Evolutionary conservation across 2,329 filamentous ascomycete genomes (phyloP), one percentile per base, ranked within the genome.

Genomic region (Ustulina deusta): DNA sequence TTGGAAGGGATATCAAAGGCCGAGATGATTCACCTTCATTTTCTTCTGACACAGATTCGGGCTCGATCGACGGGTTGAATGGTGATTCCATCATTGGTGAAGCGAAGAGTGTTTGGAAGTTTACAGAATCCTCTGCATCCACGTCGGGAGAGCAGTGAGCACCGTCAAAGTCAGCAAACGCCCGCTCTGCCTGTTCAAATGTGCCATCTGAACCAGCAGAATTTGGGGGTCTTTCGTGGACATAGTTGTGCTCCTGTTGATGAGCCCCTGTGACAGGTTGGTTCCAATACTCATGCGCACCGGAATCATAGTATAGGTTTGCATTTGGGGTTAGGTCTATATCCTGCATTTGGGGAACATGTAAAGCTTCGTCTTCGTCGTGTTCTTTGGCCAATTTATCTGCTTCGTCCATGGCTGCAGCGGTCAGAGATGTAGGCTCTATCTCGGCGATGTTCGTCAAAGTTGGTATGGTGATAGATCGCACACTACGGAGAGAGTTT

Each of bases 161-260:
- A 42, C 93, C 93, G 76, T 96, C 93, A 75, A 96, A 96, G 77
- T 94, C 92, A 48, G 89, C 86, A 81, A 95, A 96, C 2, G 92
- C 87, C 44, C 85, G 81, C 69, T 89, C 83, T 20, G 87, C 87
- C 76, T 92, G 89, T 36, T 91, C 89, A 65, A 85, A 89, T 1
- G 91, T 92, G 63, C 86, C 86, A 52, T 80, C 82, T 3, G 88
- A 90, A 11, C 82, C 85, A 10, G 86, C 82, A 3, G 87, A 88
- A 10, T 79, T 78, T 15, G 83, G 83, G 44, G 86, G 81, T 44
- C 84, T 82, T 9, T 74, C 68, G 40, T 75, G 69, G 20, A 61
- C 64, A 48, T 75, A 70, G 40, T 75, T 61, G 55, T 73, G 63
- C 17, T 70, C 68, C 9, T 46, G 68, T 40, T 68, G 69, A 48